A percentile compares a stretch with the other conserved stretches of the same genome.
These are phyloP conservation scores for Saksenaea vasiformis DNA, from an alignment of 371 early-diverging fungal species.

Conservation along the genomic window DNA sequence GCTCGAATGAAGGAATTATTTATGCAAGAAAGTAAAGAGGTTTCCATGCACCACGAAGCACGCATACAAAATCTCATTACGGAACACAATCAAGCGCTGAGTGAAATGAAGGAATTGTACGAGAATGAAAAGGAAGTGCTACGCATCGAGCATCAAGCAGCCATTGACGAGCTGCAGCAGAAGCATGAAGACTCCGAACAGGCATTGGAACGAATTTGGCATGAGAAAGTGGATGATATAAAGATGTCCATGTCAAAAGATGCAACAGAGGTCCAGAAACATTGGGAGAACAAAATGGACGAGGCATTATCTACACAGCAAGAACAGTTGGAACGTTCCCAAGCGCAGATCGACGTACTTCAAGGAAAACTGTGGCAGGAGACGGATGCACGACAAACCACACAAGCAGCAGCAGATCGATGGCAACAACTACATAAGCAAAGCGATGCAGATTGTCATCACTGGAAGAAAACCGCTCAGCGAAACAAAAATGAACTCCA, in stretches of 20 bases:
- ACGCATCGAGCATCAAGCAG: constrained; percentile 27
- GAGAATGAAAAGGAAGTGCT: constrained; percentile 29
- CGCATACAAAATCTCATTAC: constrained; percentile 26
- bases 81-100: constrained; percentile 28
- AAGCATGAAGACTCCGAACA: constrained; percentile 11
- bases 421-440: background rate
- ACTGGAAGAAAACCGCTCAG: background rate
- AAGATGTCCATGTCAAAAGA: constrained; percentile 40
- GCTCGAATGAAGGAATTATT: constrained; percentile 17
- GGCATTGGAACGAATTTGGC: constrained; percentile 22
- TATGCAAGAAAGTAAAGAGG: constrained; percentile 25
- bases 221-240: constrained; percentile 32
- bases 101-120: constrained; percentile 19
- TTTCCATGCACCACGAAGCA: constrained; percentile 34
- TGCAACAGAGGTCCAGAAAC: constrained; percentile 28
- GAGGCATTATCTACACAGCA: constrained; percentile 13
- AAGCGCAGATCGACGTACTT: constrained; percentile 38
- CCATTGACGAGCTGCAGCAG: constrained; percentile 14
- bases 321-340: constrained; percentile 14
- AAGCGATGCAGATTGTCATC: background rate
- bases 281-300: constrained; percentile 37
- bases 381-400: constrained; percentile 28
- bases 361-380: constrained; percentile 40
- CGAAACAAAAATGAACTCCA: background rate
- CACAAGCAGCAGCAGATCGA: constrained; percentile 6